These are phyloP conservation scores for Saccharomycopsis synnaedendra DNA, from an alignment of 805 yeast genomes.

Conservation along the genomic window DNA sequence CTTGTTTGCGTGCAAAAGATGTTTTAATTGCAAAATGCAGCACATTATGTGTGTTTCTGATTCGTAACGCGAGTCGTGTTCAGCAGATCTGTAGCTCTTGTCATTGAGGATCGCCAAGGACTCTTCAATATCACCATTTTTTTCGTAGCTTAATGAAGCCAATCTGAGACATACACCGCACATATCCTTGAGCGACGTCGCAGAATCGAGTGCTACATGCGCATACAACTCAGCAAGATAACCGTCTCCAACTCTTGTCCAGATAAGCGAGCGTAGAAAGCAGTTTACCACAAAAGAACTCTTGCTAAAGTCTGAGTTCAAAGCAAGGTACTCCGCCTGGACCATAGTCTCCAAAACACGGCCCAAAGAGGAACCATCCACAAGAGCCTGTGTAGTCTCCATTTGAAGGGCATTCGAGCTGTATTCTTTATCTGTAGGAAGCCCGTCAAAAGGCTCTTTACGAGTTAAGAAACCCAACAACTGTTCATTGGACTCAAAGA, in stretches of 20 bases:
- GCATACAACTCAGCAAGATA: slow-evolving; percentile 34
- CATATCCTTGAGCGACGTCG: slow-evolving; percentile 24
- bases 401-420: slow-evolving; percentile 53
- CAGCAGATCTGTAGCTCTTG: not conserved
- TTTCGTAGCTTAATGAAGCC: slow-evolving; percentile 26
- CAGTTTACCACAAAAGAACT: slow-evolving; percentile 34
- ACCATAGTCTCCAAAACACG: slow-evolving; percentile 43
- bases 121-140: not conserved
- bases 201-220: slow-evolving; percentile 33
- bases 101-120: not conserved
- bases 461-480: slow-evolving; percentile 46
- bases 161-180: slow-evolving; percentile 25
- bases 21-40: slow-evolving; percentile 28
- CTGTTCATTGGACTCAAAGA: slow-evolving; percentile 52
- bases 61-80: not conserved
- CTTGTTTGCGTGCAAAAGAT: slow-evolving; percentile 20
- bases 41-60: slow-evolving; percentile 19
- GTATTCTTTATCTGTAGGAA: slow-evolving; percentile 15
- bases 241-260: slow-evolving; percentile 42
- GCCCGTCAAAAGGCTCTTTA: slow-evolving; percentile 29
- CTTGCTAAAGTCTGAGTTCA: slow-evolving; percentile 30
- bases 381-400: slow-evolving; percentile 44
- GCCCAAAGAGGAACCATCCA: slow-evolving; percentile 37
- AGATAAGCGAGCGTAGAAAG: slow-evolving; percentile 32
- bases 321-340: slow-evolving; percentile 43